Percentiles rank a stretch among this genome's conserved stretches.
Conservation (phyloP, 768 basidiomycete genomes). For the Clavulina sp. region DNA sequence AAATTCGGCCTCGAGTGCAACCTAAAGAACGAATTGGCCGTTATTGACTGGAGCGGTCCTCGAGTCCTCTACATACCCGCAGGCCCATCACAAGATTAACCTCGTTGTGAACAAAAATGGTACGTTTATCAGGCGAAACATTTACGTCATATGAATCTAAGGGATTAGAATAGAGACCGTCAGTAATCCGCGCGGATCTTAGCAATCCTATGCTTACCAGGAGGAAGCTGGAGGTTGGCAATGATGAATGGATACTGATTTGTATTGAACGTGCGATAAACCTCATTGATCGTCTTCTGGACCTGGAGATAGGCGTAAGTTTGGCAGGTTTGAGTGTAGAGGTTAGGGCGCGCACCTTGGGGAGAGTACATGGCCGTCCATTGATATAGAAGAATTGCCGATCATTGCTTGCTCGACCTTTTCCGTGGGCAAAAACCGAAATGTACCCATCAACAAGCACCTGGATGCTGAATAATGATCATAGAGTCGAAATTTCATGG, state of each 20-base stretch:
- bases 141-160: slow-evolving; percentile 79
- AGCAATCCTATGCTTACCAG: slow-evolving; percentile 29
- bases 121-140: slow-evolving; percentile 93
- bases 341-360: slow-evolving; percentile 34
- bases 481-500: too few relatives aligned
- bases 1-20: slow-evolving; percentile 42
- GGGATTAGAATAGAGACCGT: not conserved
- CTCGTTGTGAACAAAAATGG: slow-evolving; percentile 81
- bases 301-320: slow-evolving; percentile 28
- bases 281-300: slow-evolving; percentile 82
- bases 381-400: slow-evolving; percentile 90
- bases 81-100: slow-evolving; percentile 56
- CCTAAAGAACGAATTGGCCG: not conserved
- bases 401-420: slow-evolving; percentile 63
- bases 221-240: slow-evolving; percentile 68
- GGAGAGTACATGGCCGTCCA: slow-evolving; percentile 66
- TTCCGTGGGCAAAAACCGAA: slow-evolving; percentile 61
- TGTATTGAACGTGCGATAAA: slow-evolving; percentile 67
- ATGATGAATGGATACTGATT: slow-evolving; percentile 67
- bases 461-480: slow-evolving; percentile 13
- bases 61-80: slow-evolving; percentile 34
- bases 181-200: not conserved
- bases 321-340: not conserved
- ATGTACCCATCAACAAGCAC: slow-evolving; percentile 61
- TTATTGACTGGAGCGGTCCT: not conserved